These are phyloP conservation scores for Schizochytrium sp. DNA, from an alignment of 108 stramenopile species.

Conservation along the genomic window DNA sequence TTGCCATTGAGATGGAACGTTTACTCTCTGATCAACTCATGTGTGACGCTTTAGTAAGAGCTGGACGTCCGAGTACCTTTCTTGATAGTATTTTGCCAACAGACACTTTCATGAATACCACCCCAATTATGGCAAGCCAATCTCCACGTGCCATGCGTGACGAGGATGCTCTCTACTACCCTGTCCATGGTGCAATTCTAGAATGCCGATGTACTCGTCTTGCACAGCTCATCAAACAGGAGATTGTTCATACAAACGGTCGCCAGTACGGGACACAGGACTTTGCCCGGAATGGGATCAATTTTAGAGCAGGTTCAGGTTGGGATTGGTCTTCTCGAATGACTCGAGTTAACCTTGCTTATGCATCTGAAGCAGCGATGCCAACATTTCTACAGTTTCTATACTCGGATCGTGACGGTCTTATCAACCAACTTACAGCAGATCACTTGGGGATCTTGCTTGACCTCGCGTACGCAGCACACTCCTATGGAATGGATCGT, in stretches of 20 bases:
- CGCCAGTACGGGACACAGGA: not conserved
- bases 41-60: not conserved
- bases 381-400: constrained; percentile 13
- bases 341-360: not conserved
- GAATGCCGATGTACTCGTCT: constrained; percentile 12
- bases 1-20: constrained; percentile 24
- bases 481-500: constrained; percentile 12
- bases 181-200: not conserved
- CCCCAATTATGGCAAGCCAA: not conserved
- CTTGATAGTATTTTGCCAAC: not conserved
- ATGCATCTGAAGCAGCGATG: not conserved
- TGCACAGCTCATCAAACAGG: constrained; percentile 17
- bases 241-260: not conserved
- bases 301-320: not conserved
- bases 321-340: not conserved
- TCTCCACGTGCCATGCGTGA: not conserved
- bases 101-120: not conserved
- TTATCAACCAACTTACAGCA: not conserved
- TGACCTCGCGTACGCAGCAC: constrained; percentile 22
- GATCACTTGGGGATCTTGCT: constrained; percentile 6
- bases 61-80: not conserved
- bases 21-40: constrained; percentile 7
- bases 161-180: not conserved
- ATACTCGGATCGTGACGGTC: constrained; percentile 10
- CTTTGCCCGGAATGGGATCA: not conserved